phyloP scores from a whole-genome alignment of 768 basidiomycete genomes.

The Termitomyces sp. region DNA sequence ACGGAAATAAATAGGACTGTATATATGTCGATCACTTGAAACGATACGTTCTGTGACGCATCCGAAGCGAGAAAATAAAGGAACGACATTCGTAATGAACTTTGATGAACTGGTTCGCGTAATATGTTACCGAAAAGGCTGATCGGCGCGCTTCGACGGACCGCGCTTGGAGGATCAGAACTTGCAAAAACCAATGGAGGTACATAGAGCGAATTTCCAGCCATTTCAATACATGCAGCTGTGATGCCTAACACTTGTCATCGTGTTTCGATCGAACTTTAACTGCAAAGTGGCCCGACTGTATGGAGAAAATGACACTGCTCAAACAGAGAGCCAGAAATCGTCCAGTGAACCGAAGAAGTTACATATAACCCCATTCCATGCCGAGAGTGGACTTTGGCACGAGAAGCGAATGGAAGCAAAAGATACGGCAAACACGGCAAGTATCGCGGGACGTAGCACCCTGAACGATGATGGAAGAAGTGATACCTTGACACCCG shows the following conservation, averaged over 20 bases:
- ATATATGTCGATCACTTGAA: background rate
- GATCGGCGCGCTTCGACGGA: conserved; percentile 12
- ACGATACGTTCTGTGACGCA: background rate
- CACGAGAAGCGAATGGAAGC: conserved; percentile 11
- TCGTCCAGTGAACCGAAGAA: conserved; percentile 7
- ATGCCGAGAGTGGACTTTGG: conserved; percentile 2
- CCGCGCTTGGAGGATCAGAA: conserved; percentile 12
- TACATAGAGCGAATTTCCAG: background rate
- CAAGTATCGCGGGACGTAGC: conserved; percentile 14
- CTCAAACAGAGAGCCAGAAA: background rate
- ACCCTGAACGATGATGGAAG: conserved; percentile 8
- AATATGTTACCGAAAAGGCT: conserved; percentile 1
- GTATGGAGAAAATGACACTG: too few relatives aligned
- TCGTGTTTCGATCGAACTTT: background rate
- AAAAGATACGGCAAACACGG: conserved; percentile 6
- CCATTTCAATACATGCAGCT: background rate
- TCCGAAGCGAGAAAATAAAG: background rate
- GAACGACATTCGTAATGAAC: conserved; percentile 1
- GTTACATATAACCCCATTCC: background rate
- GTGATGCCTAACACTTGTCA: background rate
- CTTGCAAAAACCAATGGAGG: background rate
- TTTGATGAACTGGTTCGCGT: conserved; percentile 9
- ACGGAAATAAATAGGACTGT: background rate
- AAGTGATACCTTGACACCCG: conserved; percentile 9
- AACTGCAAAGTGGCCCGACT: background rate